Conservation (phyloP, 805 yeast species). For the Candida chauliodis region DNA sequence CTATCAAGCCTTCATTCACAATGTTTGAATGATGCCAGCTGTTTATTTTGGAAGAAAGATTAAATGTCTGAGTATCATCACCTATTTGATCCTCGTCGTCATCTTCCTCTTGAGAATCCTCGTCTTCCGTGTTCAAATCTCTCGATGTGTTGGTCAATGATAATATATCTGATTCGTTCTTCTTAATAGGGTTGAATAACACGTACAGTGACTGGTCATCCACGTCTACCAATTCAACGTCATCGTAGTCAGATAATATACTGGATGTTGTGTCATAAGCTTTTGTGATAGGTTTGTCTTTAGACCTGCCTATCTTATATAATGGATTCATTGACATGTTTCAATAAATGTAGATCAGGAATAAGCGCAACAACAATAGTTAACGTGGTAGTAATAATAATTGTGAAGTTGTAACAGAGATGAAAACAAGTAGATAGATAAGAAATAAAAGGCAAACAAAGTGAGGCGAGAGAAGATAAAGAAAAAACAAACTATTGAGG, state of each 20-base stretch:
- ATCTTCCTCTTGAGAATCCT: constrained; percentile 8
- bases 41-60: constrained; percentile 15
- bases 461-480: too few species aligned
- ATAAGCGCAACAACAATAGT: too few species aligned
- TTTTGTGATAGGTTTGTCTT: constrained; percentile 1
- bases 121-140: constrained; percentile 5
- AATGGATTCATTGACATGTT: constrained; percentile 13
- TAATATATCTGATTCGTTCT: constrained; percentile 23
- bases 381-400: too few species aligned
- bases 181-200: constrained; percentile 21
- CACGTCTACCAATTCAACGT: constrained; percentile 12
- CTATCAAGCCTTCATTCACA: constrained; percentile 18
- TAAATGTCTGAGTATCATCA: not conserved
- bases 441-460: too few species aligned
- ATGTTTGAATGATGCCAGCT: constrained; percentile 17
- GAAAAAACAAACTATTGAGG: too few species aligned
- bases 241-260: constrained; percentile 15
- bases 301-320: constrained; percentile 2
- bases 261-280: constrained; percentile 14
- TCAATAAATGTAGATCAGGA: not conserved
- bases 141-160: constrained; percentile 20
- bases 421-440: too few species aligned
- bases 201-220: constrained; percentile 20
- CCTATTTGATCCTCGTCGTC: constrained; percentile 7
- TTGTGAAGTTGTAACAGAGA: too few species aligned